Evolutionary conservation across 768 basidiomycete species (phyloP).

Genomic region (Podaxis sp.): DNA sequence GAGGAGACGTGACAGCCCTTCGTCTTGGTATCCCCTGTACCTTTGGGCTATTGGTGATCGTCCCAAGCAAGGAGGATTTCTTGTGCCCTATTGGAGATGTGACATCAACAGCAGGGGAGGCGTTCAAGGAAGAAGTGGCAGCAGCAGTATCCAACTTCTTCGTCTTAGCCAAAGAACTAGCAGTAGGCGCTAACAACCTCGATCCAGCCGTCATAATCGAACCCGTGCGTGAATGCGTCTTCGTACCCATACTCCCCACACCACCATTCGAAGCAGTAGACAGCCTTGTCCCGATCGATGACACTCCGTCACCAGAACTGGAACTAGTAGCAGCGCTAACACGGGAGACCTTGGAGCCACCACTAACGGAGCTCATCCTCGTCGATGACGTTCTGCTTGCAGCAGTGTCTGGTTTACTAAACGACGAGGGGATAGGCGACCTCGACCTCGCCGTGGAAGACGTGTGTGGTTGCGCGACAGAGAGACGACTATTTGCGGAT

Average conservation of each 20-base stretch:
- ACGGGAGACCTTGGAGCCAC: slow-evolving; percentile 14
- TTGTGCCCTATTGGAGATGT: neutral
- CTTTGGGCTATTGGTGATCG: slow-evolving; percentile 37
- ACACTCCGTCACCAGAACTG: slow-evolving; percentile 27
- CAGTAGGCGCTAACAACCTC: slow-evolving; percentile 71
- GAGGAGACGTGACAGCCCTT: neutral
- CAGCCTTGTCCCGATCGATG: slow-evolving; percentile 45
- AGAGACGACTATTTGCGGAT: neutral
- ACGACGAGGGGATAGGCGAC: slow-evolving; percentile 27
- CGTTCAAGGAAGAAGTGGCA: neutral
- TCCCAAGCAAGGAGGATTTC: slow-evolving; percentile 24
- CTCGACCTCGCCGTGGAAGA: slow-evolving; percentile 25
- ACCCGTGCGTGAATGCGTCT: slow-evolving; percentile 20
- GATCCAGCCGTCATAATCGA: slow-evolving; percentile 28
- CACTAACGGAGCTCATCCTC: slow-evolving; percentile 2
- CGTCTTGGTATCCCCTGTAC: neutral
- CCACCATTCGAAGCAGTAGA: slow-evolving; percentile 18
- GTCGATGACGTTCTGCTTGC: neutral
- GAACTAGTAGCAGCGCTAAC: slow-evolving; percentile 16
- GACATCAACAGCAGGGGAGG: neutral
- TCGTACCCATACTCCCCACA: slow-evolving; percentile 37
- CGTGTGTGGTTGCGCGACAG: neutral
- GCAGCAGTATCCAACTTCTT: slow-evolving; percentile 21
- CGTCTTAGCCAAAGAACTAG: slow-evolving; percentile 71
- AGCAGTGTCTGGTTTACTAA: slow-evolving; percentile 7